Evolutionary conservation across 306 rosid genomes (phyloP).

Genomic region (Acacia confusa): DNA sequence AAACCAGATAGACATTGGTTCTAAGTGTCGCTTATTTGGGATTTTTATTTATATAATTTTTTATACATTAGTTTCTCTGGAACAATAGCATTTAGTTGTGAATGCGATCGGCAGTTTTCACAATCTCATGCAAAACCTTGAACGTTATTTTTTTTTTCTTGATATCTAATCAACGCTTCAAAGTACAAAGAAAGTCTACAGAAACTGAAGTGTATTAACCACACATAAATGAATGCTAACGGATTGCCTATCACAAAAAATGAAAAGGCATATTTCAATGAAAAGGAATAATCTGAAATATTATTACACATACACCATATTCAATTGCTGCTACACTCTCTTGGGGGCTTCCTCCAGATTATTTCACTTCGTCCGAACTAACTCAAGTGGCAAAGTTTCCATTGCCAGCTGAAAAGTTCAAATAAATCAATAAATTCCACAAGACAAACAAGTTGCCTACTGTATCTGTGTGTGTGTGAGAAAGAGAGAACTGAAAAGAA

Average conservation of each 20-base stretch:
- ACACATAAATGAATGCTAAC: neutral
- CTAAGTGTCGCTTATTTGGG: neutral
- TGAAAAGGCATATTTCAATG: neutral
- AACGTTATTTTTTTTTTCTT: neutral
- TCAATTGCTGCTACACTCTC: neutral
- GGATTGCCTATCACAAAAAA: neutral
- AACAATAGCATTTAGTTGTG: neutral
- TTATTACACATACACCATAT: constrained; percentile 4
- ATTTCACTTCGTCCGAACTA: constrained; percentile 58
- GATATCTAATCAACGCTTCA: neutral
- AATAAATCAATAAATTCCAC: neutral
- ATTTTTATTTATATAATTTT: neutral
- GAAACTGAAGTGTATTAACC: neutral
- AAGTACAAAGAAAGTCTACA: neutral
- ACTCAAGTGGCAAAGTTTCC: constrained; percentile 87
- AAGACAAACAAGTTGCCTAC: constrained; percentile 8
- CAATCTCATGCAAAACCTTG: neutral
- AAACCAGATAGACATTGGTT: neutral
- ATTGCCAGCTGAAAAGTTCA: constrained; percentile 63
- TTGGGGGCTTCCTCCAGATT: constrained; percentile 15
- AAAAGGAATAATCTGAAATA: neutral
- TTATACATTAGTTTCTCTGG: neutral
- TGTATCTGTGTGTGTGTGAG: neutral
- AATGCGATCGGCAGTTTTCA: neutral
- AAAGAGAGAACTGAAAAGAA: neutral